Conservation (phyloP, 129 eudicot genomes). For the Flaveria bidentis region DNA sequence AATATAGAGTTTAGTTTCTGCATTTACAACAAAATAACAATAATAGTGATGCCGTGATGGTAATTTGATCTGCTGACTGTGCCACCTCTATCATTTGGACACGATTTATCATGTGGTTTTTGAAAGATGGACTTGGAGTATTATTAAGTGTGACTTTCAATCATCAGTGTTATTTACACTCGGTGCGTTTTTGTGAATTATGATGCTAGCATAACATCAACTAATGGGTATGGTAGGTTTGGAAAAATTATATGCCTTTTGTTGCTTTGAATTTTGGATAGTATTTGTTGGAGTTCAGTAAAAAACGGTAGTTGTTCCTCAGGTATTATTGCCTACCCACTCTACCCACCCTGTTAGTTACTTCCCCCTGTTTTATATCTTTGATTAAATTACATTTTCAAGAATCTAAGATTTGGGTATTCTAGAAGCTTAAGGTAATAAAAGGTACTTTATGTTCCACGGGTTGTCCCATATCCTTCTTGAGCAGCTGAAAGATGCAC, state of each 20-base stretch:
- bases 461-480: conserved; percentile 44
- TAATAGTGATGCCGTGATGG: neutral
- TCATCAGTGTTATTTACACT: conserved; percentile 16
- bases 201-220: conserved; percentile 34
- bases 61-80: conserved; percentile 22
- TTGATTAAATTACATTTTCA: conserved; percentile 16
- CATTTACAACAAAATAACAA: neutral
- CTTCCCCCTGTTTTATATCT: conserved; percentile 33
- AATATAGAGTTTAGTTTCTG: neutral
- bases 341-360: conserved; percentile 29
- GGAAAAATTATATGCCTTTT: conserved; percentile 27
- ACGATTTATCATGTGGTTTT: conserved; percentile 1
- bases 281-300: conserved; percentile 34
- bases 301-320: conserved; percentile 43
- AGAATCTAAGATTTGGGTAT: conserved; percentile 45
- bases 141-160: conserved; percentile 17
- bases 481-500: conserved; percentile 49
- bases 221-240: conserved; percentile 29
- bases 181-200: conserved; percentile 11
- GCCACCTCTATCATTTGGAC: conserved; percentile 12
- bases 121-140: conserved; percentile 30
- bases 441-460: conserved; percentile 39
- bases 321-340: conserved; percentile 50
- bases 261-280: conserved; percentile 34
- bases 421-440: conserved; percentile 44